Evolutionary conservation across 2,329 filamentous ascomycete genomes (phyloP), one percentile per base, ranked within the genome.

Genomic region (Alternaria sp.): DNA sequence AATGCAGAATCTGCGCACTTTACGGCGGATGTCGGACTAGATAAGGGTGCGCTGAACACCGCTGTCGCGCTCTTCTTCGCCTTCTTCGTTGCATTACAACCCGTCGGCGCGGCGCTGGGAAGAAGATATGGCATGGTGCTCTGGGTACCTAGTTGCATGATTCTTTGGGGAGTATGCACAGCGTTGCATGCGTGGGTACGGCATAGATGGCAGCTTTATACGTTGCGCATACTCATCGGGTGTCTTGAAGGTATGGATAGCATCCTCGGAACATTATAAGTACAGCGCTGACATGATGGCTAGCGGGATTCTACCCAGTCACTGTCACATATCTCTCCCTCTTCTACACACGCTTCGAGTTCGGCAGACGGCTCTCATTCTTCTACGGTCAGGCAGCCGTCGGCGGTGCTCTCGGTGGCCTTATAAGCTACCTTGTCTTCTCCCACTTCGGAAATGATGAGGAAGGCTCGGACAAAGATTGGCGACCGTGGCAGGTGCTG

Each of bases 1-100:
- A 86, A 85, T 74, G 84, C 84, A 12, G 84, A 85, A 61, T 85
- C 83, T 7, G 87, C 87, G 25, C 85, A 90, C 63, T 88, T 88
- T 71, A 88, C 85, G 0, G 72, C 75, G 41, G 85, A 88, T 65
- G 83, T 86, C 27, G 86, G 85, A 0, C 78, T 86, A 1, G 74
- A 75, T 4, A 80, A 81, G n/a, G 76, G 78, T 38, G 85, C 87
- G 66, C 73, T 89, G 56, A 87, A 88, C 65, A 81, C 81, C 5
- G 84, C 86, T 3, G 83, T 87, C 10, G 84, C 85, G 22, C 80
- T 84, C 54, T 88, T 88, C 80, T 88, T 86, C 69, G 80, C 83
- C 65, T 85, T 85, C 58, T 88, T 88, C 66, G 85, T 89, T n/a
- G 66, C 83, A 0, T 78, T 88, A 12, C 86, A 88, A 65, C 85